Percentiles rank a stretch among this genome's conserved stretches.
phyloP scores from a whole-genome alignment of 495 filamentous ascomycete genomes.

The Aspergillus indologenus region DNA sequence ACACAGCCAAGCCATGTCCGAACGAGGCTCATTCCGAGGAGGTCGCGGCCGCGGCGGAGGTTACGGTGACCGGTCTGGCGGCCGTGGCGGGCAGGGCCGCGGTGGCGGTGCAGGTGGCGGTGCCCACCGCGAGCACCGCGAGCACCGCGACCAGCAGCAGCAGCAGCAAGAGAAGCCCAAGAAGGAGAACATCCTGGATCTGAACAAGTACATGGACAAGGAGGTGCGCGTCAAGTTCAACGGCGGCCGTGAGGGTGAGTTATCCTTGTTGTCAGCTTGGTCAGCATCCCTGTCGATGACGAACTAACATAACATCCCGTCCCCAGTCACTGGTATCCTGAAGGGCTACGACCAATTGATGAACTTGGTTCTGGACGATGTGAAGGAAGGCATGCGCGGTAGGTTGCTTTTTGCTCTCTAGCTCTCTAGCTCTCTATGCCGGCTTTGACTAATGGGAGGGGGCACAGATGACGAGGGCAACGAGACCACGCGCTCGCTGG shows the following conservation, averaged over 20 bases:
- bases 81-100: constrained; percentile 36
- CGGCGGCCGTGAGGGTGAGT: constrained; percentile 84
- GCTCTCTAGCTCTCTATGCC: no score
- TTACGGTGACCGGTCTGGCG: constrained; percentile 33
- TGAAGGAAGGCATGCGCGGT: constrained; percentile 87
- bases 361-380: constrained; percentile 95
- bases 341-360: constrained; percentile 97
- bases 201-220: constrained; percentile 96
- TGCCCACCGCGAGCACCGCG: constrained; percentile 49
- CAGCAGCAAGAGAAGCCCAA: constrained; percentile 74
- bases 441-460: no score
- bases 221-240: constrained; percentile 93
- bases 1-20: constrained; percentile 53
- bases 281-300: constrained; percentile 8
- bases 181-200: constrained; percentile 96
- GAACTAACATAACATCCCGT: constrained; percentile 17
- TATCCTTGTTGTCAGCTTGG: constrained; percentile 18
- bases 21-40: constrained; percentile 64
- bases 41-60: constrained; percentile 47
- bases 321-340: constrained; percentile 74
- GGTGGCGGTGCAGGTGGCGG: constrained; percentile 51
- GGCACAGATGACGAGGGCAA: constrained; percentile 81
- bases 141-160: constrained; percentile 69
- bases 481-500: constrained; percentile 75
- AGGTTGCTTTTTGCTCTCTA: constrained; percentile 14